Evolutionary conservation across 306 rosid species (phyloP).

Genomic region (Citrullus colocynthis): DNA sequence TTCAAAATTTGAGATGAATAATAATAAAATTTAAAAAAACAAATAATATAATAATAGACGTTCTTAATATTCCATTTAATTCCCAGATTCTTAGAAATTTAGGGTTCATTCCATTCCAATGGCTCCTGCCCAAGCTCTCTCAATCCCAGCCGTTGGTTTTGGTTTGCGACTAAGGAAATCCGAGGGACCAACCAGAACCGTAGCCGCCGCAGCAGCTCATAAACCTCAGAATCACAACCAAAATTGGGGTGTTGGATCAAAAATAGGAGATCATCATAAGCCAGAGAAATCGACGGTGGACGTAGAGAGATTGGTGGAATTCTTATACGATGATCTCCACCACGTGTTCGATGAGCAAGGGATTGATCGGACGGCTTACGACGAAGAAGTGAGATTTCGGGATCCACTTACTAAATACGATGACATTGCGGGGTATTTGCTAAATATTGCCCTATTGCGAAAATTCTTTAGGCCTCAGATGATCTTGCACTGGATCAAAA

Average conservation of each 20-base stretch:
- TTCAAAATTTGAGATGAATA: no score
- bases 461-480: constrained; percentile 42
- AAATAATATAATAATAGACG: no score
- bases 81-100: no score
- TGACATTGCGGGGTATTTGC: constrained; percentile 48
- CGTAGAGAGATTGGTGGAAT: constrained; percentile 36
- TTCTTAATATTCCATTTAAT: no score
- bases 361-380: constrained; percentile 67
- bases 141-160: constrained; percentile 22
- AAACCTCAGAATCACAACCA: not conserved
- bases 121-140: not conserved
- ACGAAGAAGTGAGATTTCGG: constrained; percentile 50
- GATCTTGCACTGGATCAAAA: constrained; percentile 68
- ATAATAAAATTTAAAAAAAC: no score
- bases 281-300: constrained; percentile 35
- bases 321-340: constrained; percentile 62
- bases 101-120: not conserved
- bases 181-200: constrained; percentile 5
- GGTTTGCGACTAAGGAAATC: constrained; percentile 15
- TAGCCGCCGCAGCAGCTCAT: not conserved
- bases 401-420: constrained; percentile 86
- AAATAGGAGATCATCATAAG: constrained; percentile 11
- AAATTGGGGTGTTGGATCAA: constrained; percentile 31
- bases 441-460: constrained; percentile 66
- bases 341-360: constrained; percentile 86